These are phyloP conservation scores for Krasilnikovozyma curviuscula DNA, from an alignment of 768 basidiomycete species.

Conservation along the genomic window DNA sequence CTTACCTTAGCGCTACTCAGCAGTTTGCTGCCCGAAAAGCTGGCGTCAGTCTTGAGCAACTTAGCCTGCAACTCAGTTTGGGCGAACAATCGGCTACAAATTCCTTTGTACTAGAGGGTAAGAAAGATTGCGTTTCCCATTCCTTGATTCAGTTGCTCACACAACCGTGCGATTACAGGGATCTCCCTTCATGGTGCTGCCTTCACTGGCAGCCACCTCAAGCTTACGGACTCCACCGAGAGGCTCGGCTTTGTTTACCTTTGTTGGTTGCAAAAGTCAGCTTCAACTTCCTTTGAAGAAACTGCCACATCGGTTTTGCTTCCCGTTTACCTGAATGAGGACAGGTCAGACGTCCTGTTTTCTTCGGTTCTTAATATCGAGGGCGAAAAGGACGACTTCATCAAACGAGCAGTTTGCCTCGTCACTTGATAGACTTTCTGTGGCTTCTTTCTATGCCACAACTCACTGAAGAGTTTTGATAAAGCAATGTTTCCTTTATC, in stretches of 20 bases:
- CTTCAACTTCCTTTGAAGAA: conserved; percentile 12
- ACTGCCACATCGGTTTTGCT: conserved; percentile 41
- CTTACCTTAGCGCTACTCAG: conserved; percentile 84
- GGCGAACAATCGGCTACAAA: conserved; percentile 56
- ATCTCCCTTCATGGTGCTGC: conserved; percentile 70
- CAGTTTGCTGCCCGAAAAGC: conserved; percentile 88
- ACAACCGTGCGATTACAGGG: conserved; percentile 32
- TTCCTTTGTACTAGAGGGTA: conserved; percentile 76
- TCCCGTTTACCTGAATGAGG: conserved; percentile 75
- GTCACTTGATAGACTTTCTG: too few relatives aligned
- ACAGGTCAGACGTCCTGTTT: conserved; percentile 71
- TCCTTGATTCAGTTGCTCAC: not conserved
- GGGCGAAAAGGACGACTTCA: conserved; percentile 15
- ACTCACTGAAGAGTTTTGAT: too few relatives aligned
- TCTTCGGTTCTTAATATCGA: conserved; percentile 70
- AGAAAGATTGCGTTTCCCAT: conserved; percentile 16
- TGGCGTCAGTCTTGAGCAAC: conserved; percentile 78
- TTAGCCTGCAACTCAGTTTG: conserved; percentile 60
- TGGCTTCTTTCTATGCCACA: too few relatives aligned
- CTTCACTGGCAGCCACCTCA: conserved; percentile 48
- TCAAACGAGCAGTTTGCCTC: conserved; percentile 6
- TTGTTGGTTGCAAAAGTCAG: conserved; percentile 32
- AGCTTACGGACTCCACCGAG: conserved; percentile 57
- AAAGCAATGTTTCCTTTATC: not conserved
- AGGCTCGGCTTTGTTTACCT: conserved; percentile 52